Evolutionary conservation across 2,329 filamentous ascomycete species (phyloP).

Genomic region (Dactylellina leptospora): DNA sequence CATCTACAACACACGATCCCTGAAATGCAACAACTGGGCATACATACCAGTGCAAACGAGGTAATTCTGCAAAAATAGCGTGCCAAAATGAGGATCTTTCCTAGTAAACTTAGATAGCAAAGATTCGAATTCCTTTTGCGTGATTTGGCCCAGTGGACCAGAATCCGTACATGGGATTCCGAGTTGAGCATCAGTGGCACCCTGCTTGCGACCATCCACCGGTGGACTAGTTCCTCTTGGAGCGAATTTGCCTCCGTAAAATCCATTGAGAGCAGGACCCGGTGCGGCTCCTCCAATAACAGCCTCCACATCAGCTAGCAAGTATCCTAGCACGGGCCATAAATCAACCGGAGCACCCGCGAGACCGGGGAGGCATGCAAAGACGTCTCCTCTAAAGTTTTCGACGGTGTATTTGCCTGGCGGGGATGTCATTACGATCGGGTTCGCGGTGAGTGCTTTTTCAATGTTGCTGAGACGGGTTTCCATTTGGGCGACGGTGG

Average conservation of each 20-base stretch:
- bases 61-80: constrained; percentile 40
- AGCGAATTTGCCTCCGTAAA: constrained; percentile 9
- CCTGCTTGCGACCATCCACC: constrained; percentile 34
- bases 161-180: constrained; percentile 48
- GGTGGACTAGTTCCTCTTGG: constrained; percentile 13
- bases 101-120: constrained; percentile 29
- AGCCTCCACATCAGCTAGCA: constrained; percentile 28
- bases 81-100: constrained; percentile 43
- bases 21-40: constrained; percentile 27
- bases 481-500: constrained; percentile 20
- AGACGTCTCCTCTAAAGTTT: constrained; percentile 34
- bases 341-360: background rate
- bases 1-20: constrained; percentile 10
- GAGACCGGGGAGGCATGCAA: constrained; percentile 9
- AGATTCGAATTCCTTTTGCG: constrained; percentile 36
- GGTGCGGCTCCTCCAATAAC: background rate
- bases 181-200: constrained; percentile 9
- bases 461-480: constrained; percentile 28
- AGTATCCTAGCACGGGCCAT: constrained; percentile 22
- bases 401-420: constrained; percentile 27
- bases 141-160: constrained; percentile 22
- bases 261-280: background rate
- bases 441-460: constrained; percentile 12
- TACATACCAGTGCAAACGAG: constrained; percentile 38
- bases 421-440: constrained; percentile 13